phyloP scores from a whole-genome alignment of 1,139 yeast genomes.

The Eremothecium sinecaudum region DNA sequence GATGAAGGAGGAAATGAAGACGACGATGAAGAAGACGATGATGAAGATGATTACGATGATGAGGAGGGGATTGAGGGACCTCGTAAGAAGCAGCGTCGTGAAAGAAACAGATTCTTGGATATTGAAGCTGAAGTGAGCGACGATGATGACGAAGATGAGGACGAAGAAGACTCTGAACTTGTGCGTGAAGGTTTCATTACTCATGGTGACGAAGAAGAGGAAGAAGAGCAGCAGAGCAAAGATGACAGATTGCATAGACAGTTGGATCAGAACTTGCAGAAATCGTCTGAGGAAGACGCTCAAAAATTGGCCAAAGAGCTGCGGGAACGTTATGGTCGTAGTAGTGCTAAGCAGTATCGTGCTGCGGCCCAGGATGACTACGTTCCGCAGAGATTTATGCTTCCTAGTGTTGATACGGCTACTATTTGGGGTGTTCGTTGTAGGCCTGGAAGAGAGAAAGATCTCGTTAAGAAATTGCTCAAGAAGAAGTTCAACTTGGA shows the following conservation, averaged over 20 bases:
- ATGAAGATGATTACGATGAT: constrained; percentile 46
- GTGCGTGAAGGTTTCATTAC: constrained; percentile 73
- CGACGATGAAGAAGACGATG: constrained; percentile 35
- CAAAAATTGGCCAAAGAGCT: constrained; percentile 88
- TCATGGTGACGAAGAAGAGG: constrained; percentile 46
- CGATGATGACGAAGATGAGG: constrained; percentile 92
- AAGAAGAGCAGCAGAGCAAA: constrained; percentile 38
- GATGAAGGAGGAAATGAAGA: constrained; percentile 9
- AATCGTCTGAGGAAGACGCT: constrained; percentile 89
- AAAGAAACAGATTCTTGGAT: constrained; percentile 88
- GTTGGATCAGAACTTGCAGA: constrained; percentile 82
- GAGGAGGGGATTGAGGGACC: constrained; percentile 61
- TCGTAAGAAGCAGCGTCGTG: constrained; percentile 54
- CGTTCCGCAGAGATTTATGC: constrained; percentile 84
- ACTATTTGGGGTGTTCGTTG: constrained; percentile 93
- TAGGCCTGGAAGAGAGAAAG: constrained; percentile 89
- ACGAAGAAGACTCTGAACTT: constrained; percentile 86
- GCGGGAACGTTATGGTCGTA: constrained; percentile 85
- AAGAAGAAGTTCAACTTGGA: constrained; percentile 55
- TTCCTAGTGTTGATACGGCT: constrained; percentile 96
- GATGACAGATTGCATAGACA: constrained; percentile 74
- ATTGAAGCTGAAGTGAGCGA: constrained; percentile 99
- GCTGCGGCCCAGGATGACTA: constrained; percentile 72
- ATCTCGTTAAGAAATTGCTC: constrained; percentile 71
- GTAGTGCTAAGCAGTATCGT: constrained; percentile 70